phyloP scores from a whole-genome alignment of 768 basidiomycete species.

The Rossbeevera mucosa region DNA sequence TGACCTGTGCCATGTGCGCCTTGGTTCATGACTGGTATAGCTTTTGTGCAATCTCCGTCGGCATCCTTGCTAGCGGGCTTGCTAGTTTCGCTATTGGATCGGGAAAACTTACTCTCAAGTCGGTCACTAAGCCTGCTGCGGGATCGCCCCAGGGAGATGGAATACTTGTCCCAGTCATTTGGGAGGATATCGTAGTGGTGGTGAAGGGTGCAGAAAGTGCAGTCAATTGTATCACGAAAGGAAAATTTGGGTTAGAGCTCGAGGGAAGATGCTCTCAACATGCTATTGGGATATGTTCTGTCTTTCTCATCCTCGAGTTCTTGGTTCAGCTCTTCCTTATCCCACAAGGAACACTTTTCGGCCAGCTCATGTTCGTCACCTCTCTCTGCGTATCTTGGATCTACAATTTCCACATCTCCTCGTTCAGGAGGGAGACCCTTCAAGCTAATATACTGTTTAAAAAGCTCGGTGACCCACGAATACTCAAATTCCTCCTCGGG shows the following conservation, averaged over 20 bases:
- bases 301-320: conserved; percentile 29
- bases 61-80: conserved; percentile 29
- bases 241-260: conserved; percentile 21
- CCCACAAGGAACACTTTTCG: conserved; percentile 30
- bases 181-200: conserved; percentile 21
- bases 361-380: conserved; percentile 33
- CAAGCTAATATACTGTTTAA: conserved; percentile 21
- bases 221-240: conserved; percentile 29
- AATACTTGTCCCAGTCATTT: conserved; percentile 11
- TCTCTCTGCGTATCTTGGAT: conserved; percentile 32
- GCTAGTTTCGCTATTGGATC: conserved; percentile 26
- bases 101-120: conserved; percentile 16
- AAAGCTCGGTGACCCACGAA: conserved; percentile 9
- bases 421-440: conserved; percentile 25
- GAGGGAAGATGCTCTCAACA: background rate
- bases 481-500: conserved; percentile 9
- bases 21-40: conserved; percentile 28
- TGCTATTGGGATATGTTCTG: conserved; percentile 22
- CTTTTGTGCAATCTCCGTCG: conserved; percentile 28
- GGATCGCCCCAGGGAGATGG: conserved; percentile 28
- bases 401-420: conserved; percentile 29
- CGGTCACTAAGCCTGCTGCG: conserved; percentile 8
- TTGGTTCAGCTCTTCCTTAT: conserved; percentile 31
- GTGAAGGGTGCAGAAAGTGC: conserved; percentile 26
- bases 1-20: conserved; percentile 21